Conservation (phyloP, 805 yeast species). For the Saccharomyces paradoxus region DNA sequence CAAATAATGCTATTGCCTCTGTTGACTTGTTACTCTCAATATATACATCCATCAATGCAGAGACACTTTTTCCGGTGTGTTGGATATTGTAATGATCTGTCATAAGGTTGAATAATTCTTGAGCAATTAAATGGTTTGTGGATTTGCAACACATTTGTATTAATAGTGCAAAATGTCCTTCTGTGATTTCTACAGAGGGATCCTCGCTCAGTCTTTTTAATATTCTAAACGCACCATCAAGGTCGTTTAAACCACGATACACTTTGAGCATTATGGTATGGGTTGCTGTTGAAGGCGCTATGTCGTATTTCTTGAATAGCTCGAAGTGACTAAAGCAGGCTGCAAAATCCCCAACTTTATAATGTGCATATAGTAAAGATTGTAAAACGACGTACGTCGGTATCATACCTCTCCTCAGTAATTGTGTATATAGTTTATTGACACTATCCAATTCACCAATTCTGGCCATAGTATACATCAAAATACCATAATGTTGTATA, state of each 20-base stretch:
- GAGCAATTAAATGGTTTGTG: constrained; percentile 23
- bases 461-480: constrained; percentile 51
- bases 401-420: constrained; percentile 37
- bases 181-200: constrained; percentile 12
- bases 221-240: constrained; percentile 27
- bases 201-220: constrained; percentile 24
- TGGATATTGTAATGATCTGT: constrained; percentile 20
- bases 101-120: constrained; percentile 28
- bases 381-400: constrained; percentile 35
- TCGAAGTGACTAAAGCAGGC: constrained; percentile 26
- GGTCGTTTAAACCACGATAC: constrained; percentile 17
- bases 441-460: constrained; percentile 42
- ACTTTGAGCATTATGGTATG: constrained; percentile 25
- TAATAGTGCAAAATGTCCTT: constrained; percentile 21
- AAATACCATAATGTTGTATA: constrained; percentile 47
- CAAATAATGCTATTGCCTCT: constrained; percentile 16
- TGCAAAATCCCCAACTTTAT: constrained; percentile 16
- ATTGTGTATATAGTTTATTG: constrained; percentile 41
- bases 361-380: constrained; percentile 22
- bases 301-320: constrained; percentile 23
- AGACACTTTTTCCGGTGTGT: constrained; percentile 21
- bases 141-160: constrained; percentile 22
- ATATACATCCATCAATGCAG: constrained; percentile 24
- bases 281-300: constrained; percentile 22
- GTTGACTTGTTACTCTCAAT: constrained; percentile 16